Evolutionary conservation across 257 asterid genomes (phyloP).

Genomic region (Solanum chmielewskii): DNA sequence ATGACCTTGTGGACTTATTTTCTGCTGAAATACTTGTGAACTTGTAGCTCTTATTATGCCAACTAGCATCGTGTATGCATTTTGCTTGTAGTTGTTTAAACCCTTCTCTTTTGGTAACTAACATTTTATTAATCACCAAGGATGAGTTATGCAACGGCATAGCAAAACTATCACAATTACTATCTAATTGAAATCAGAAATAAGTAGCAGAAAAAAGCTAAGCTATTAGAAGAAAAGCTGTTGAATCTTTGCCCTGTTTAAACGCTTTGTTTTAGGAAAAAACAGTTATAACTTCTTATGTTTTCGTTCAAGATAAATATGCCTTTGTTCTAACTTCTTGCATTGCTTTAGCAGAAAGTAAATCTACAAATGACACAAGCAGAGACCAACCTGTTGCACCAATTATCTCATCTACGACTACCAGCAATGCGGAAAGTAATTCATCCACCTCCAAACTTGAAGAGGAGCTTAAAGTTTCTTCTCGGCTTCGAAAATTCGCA

Average conservation of each 20-base stretch:
- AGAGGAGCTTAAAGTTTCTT: slow-evolving; percentile 78
- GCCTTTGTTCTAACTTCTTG: slow-evolving; percentile 8
- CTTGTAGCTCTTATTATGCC: not conserved
- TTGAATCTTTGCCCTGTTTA: not conserved
- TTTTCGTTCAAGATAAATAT: not conserved
- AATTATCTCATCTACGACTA: slow-evolving; percentile 49
- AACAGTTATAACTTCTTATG: not conserved
- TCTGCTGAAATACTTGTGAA: not conserved
- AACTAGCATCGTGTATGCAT: not conserved
- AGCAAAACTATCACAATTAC: not conserved
- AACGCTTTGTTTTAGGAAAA: not conserved
- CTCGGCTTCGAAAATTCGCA: slow-evolving; percentile 75
- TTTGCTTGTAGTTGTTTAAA: not conserved
- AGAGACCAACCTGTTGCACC: slow-evolving; percentile 61
- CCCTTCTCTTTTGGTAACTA: not conserved
- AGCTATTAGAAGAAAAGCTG: not conserved
- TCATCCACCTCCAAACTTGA: slow-evolving; percentile 66
- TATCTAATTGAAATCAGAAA: not conserved
- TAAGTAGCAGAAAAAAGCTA: not conserved
- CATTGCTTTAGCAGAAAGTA: slow-evolving; percentile 42
- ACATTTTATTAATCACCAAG: not conserved
- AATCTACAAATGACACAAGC: slow-evolving; percentile 41
- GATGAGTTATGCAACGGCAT: not conserved
- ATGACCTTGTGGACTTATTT: not conserved
- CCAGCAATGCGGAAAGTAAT: slow-evolving; percentile 64